Base-by-base conservation (phyloP, 176 grass and related monocot species). In the Aegilops longissima region DNA sequence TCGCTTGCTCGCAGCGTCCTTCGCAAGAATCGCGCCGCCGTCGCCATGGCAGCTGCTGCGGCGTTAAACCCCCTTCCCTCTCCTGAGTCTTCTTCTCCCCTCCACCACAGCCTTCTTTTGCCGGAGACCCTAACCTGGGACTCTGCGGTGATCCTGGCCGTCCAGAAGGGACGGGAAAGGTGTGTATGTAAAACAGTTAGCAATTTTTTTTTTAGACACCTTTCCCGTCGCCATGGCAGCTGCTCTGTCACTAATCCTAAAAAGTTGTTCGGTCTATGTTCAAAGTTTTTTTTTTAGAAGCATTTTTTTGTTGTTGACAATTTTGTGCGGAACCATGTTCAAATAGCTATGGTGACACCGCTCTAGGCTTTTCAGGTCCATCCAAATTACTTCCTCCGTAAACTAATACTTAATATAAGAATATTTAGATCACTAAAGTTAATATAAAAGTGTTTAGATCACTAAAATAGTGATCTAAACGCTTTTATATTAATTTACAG, bases 11-110 rank as follows among this genome's bases (percentile, higher is more conserved):
- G 74, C 29, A 82, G 38, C 12, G 71, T 73, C 65, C 81, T 66
- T 8, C 82, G 71, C 59, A 91, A 61, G 80, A 75, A 61, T n/a
- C 71, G 80, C 84, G 65, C 68, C 81, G 89, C 87, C 92, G 88
- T 85, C 61, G 68, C 84, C 75, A 76, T 59, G 77, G 81, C 47
- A 21, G 66, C 18, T 3, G 58, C 70, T 27, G 45, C 82, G 49
- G 51, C 29, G 8, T 52, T 83, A 78, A 74, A 76, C 44, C 71
- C 73, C 29, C 21, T 10, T 11, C 47, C 16, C 67, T 24, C 42
- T 34, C 27, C 77, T 44, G 23, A 24, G 14, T 78, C 40, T 76
- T 54, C 73, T 76, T 79, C 77, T 38, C 75, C 31, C 51, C 52
- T 58, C 73, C 16, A n/a, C 21, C 39, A 7, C 39, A 7, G n/a